phyloP scores from a whole-genome alignment of 2,329 filamentous ascomycete species.

The Aspergillus sp. region DNA sequence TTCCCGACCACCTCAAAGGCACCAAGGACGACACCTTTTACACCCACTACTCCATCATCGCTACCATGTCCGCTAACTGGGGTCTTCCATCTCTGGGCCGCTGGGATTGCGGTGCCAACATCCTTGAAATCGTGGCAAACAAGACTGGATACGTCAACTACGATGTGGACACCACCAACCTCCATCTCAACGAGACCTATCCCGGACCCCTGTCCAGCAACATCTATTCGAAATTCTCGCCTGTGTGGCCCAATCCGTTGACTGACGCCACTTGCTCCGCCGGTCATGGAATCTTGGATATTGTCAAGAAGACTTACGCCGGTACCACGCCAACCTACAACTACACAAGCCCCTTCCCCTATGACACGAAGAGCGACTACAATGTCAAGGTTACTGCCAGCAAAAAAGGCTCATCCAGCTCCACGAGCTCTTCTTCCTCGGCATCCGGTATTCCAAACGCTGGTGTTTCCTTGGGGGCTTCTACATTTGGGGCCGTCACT shows the following conservation, averaged over 20 bases:
- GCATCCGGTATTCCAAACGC: too few relatives aligned
- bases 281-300: slow-evolving; percentile 29
- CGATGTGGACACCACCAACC: slow-evolving; percentile 33
- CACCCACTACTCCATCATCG: slow-evolving; percentile 66
- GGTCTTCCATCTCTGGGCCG: slow-evolving; percentile 63
- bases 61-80: slow-evolving; percentile 68
- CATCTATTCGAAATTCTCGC: slow-evolving; percentile 20
- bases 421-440: too few relatives aligned
- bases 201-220: slow-evolving; percentile 39
- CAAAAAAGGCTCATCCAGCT: slow-evolving; percentile 9
- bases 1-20: slow-evolving; percentile 60
- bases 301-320: slow-evolving; percentile 29
- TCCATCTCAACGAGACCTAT: slow-evolving; percentile 53
- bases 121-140: slow-evolving; percentile 58
- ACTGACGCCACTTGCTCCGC: slow-evolving; percentile 27
- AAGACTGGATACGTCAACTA: slow-evolving; percentile 54
- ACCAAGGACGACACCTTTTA: slow-evolving; percentile 67
- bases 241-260: slow-evolving; percentile 25
- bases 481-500: too few relatives aligned
- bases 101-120: slow-evolving; percentile 68
- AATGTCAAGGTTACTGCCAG: slow-evolving; percentile 25
- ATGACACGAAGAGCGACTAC: slow-evolving; percentile 18
- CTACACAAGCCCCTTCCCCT: slow-evolving; percentile 31
- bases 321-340: slow-evolving; percentile 25
- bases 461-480: too few relatives aligned